phyloP scores from a whole-genome alignment of 2,329 filamentous ascomycete species.

The Aspergillus quadricinctus region DNA sequence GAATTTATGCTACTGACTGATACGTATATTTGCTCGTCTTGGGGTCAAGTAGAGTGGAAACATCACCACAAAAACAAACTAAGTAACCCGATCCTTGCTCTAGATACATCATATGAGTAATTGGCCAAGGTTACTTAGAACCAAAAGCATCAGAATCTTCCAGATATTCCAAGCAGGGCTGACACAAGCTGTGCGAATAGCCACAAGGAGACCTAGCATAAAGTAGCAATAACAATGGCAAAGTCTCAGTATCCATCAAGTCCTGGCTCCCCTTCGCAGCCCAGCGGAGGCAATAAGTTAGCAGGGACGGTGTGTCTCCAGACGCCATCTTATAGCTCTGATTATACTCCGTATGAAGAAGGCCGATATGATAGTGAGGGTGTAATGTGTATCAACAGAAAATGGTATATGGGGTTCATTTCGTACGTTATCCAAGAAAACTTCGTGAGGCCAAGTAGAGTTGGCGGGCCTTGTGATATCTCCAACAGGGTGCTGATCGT shows the following conservation, averaged over 20 bases:
- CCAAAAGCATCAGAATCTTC: too few relatives aligned
- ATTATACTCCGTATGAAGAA: not conserved
- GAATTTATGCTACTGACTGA: not conserved
- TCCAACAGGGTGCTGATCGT: not conserved
- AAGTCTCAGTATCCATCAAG: too few relatives aligned
- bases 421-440: not conserved
- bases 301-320: not conserved
- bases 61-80: not conserved
- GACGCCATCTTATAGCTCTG: not conserved
- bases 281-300: too few relatives aligned
- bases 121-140: not conserved
- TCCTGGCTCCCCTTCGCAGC: not conserved
- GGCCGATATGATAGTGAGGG: not conserved
- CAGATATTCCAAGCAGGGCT: too few relatives aligned
- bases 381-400: not conserved
- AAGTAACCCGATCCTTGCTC: not conserved
- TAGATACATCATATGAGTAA: not conserved
- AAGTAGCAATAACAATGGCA: too few relatives aligned
- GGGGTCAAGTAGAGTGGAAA: not conserved
- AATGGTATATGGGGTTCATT: not conserved
- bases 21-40: not conserved
- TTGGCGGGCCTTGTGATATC: not conserved
- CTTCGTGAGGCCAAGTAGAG: not conserved
- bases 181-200: too few relatives aligned
- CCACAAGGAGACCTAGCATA: too few relatives aligned